Conservation (phyloP, 2,329 filamentous ascomycete genomes). For the Fusarium falciforme region DNA sequence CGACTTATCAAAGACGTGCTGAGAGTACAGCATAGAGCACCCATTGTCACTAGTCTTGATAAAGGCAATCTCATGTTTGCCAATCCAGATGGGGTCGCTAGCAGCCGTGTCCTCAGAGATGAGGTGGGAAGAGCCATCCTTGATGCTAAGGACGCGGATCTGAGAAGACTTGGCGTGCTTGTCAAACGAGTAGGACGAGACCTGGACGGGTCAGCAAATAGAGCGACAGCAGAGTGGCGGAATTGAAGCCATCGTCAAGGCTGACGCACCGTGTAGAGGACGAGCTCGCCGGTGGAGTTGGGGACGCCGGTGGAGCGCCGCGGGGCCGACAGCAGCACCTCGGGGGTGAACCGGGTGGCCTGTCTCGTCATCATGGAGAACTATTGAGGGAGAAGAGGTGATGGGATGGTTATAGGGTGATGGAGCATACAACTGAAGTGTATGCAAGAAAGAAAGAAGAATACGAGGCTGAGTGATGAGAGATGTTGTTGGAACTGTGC, state of each 20-base stretch:
- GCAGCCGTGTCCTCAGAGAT: conserved; percentile 74
- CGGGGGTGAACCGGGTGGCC: conserved; percentile 78
- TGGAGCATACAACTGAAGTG: not conserved
- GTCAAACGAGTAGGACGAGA: conserved; percentile 84
- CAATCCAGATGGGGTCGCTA: conserved; percentile 82
- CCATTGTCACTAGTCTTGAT: conserved; percentile 63
- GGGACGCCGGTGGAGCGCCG: conserved; percentile 77
- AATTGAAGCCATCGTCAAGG: conserved; percentile 10
- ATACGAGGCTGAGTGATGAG: not conserved
- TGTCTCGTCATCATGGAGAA: conserved; percentile 72
- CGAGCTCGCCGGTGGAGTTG: conserved; percentile 73
- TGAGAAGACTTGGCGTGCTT: conserved; percentile 76
- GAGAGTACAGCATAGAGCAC: conserved; percentile 58
- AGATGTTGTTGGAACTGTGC: conserved; percentile 16
- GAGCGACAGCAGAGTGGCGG: not conserved
- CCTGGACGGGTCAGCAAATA: conserved; percentile 47
- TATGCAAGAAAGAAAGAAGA: conserved; percentile 7
- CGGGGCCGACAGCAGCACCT: conserved; percentile 81
- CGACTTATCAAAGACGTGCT: conserved; percentile 48
- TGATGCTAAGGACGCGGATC: conserved; percentile 77
- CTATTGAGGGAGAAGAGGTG: not conserved
- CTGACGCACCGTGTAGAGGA: conserved; percentile 70
- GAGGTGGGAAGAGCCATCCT: conserved; percentile 71
- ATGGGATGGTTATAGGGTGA: not conserved
- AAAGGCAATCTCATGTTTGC: conserved; percentile 70